Base-by-base conservation (phyloP, 495 filamentous ascomycete genomes). In the Podospora tetraspora region DNA sequence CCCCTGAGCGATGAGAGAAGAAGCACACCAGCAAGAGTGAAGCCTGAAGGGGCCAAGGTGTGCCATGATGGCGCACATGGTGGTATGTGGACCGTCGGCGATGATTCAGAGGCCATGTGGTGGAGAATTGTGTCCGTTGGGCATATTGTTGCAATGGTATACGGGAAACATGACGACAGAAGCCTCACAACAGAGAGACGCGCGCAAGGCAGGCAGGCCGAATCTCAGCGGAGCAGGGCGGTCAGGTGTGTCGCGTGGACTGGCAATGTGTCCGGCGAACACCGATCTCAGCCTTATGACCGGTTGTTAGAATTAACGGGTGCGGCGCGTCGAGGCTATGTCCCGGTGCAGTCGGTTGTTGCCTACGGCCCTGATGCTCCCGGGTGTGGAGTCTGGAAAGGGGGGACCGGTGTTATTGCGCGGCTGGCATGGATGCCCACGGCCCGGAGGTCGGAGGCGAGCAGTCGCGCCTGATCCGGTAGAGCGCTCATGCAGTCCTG, bases 241-340 rank as follows among this genome's bases (percentile, higher is more conserved):
- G 16, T 52, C 43, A 52, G 43, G 43, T 52, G 43, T n/a, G 43
- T 52, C 43, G 43, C 43, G 43, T 52, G 43, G 43, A 6, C 43
- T 52, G 43, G 43, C 43, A 19, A 2, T 8, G 19, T 52, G 43
- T 2, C 19, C 43, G 43, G 43, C 43, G 43, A 52, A 52, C 43
- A 52, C 43, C 43, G 43, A 52, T 52, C 43, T 52, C 43, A 52
- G 43, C 43, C 43, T n/a, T 52, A 52, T 52, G 43, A 52, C 43
- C 43, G 43, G 13, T 13, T 25, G 3, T n/a, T 24, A 13, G 66
- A 62, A 43, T 27, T 27, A 6, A 37, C 52, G 61, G n/a, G 61
- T 57, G 61, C 61, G 66, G 66, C 61, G 27, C 23, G 66, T 58
- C 66, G 61, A 63, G 66, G 66, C 61, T 34, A 43, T 63, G 66